A percentile compares a stretch with the other conserved stretches of the same genome.
Conservation (phyloP, 768 basidiomycete species). For the Podaxis sp. region DNA sequence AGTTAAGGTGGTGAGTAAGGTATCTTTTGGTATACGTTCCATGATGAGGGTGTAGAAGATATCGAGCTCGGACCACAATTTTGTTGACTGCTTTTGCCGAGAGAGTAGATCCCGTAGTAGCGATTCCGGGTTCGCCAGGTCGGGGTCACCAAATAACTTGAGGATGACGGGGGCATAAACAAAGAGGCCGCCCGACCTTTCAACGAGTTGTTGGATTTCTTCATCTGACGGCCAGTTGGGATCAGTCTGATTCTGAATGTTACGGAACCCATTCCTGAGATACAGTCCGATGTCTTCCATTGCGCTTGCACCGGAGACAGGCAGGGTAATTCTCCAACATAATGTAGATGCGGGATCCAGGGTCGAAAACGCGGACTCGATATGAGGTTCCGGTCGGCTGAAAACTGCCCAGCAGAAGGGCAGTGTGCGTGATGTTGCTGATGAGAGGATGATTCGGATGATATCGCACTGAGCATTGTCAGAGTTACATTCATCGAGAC, state of each 20-base stretch:
- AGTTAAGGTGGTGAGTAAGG: too few relatives aligned
- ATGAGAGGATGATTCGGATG: neutral
- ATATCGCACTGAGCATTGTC: slow-evolving; percentile 11
- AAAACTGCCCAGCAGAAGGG: slow-evolving; percentile 21
- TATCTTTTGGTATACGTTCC: neutral
- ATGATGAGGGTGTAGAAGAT: neutral
- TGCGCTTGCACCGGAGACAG: too few relatives aligned
- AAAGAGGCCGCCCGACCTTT: slow-evolving; percentile 22
- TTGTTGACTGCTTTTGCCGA: neutral
- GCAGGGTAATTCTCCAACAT: too few relatives aligned
- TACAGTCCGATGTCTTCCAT: slow-evolving; percentile 19
- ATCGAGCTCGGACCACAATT: neutral
- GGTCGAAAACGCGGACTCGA: slow-evolving; percentile 11
- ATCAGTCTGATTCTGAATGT: slow-evolving; percentile 4
- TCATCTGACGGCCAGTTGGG: slow-evolving; percentile 20
- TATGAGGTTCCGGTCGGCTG: slow-evolving; percentile 24
- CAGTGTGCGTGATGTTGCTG: neutral
- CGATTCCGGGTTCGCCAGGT: neutral
- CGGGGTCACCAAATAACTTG: slow-evolving; percentile 20
- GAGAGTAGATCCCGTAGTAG: neutral
- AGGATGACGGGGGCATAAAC: slow-evolving; percentile 25
- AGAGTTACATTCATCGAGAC: slow-evolving; percentile 25
- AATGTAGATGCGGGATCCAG: neutral
- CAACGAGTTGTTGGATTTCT: slow-evolving; percentile 18
- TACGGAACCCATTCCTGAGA: slow-evolving; percentile 13